Evolutionary conservation across 2,329 filamentous ascomycete genomes (phyloP), one percentile per base, ranked within the genome.

Genomic region (Dactylellina haptotyla): DNA sequence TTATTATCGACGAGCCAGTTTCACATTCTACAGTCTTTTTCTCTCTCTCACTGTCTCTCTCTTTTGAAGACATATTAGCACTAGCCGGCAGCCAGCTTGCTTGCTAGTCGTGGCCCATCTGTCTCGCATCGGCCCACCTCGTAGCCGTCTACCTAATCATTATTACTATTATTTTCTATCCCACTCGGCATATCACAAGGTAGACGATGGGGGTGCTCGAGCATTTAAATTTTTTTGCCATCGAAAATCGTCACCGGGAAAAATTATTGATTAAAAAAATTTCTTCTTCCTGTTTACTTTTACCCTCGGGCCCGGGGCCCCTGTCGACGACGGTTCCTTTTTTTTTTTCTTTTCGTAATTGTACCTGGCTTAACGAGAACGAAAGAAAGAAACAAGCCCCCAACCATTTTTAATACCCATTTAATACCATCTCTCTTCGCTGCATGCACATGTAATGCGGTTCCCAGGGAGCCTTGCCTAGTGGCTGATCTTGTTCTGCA

Each of bases 401-500:
- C 43, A 46, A 46, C n/a, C 14, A n/a, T 46, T 46, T 53, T 5
- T 9, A 18, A 16, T 18, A n/a, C 48, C 28, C 48, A 53, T 18
- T 53, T 53, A 28, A 34, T 53, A 53, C 26, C 46, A 26, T 26
- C 12, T 48, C 23, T 54, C 14, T 16, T 23, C 34, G 39, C 56
- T 59, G 41, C 26, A 67, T 63, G 66, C 58, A 54, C 30, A 26
- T 66, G 66, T 57, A 51, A 58, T 57, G 58, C 66, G 66, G 66
- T 71, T 64, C 41, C 65, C 66, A 63, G 66, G 66, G 58, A 71
- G 66, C 50, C 66, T 57, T 71, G 66, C 66, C 66, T 71, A 71
- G 66, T 71, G 66, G 66, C 58, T 71, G 66, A 62, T 58, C 32
- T 51, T n/a, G 57, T 45, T 30, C 57, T 57, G 51, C 41, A 37